Base-by-base conservation (phyloP, 2,329 filamentous ascomycete genomes). In the Delphinella strobiligena region DNA sequence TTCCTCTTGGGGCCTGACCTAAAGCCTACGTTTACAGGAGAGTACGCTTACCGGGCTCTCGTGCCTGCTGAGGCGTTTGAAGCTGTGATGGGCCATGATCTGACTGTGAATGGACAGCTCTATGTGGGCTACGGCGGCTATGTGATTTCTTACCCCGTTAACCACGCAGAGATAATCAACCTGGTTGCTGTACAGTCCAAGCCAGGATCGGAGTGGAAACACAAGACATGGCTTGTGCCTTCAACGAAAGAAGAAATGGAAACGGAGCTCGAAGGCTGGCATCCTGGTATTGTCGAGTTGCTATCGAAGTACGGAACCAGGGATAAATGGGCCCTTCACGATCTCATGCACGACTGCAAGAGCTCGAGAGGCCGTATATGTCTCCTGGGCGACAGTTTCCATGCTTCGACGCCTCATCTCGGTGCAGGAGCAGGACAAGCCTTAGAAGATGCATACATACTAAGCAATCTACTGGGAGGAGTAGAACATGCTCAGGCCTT, bases 41-140 rank as follows among this genome's bases (percentile, higher is more conserved):
- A 78, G 45, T 74, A 73, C 55, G 77, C 72, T 22, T 82, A 77
- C 55, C 66, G 78, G 4, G 71, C 71, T 0, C 54, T 82, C 2
- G 62, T 80, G 2, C 72, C 75, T 0, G 80, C 80, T 66, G 58
- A 63, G 1, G 53, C 66, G 11, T 74, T 72, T 0, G 52, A 61
- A 1, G 51, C 59, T 7, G 61, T 63, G 2, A 45, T 80, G 3
- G 71, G 72, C 2, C 52, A 64, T 8, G 57, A 72, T 27, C 57
- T 68, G 31, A 66, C 70, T 1, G 48, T 52, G 18, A 73, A 69
- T 12, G 56, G 62, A n/a, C 67, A 70, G 54, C 19, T 31, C 7
- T n/a, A 32, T n/a, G 48, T 54, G 46, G 50, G 52, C 9, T 42
- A 46, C 3, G 47, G 64, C 36, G 72, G 69, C 0, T 76, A 80